Evolutionary conservation across 2,329 filamentous ascomycete genomes (phyloP), one percentile per base, ranked within the genome.

Genomic region (Botryotinia globosa): DNA sequence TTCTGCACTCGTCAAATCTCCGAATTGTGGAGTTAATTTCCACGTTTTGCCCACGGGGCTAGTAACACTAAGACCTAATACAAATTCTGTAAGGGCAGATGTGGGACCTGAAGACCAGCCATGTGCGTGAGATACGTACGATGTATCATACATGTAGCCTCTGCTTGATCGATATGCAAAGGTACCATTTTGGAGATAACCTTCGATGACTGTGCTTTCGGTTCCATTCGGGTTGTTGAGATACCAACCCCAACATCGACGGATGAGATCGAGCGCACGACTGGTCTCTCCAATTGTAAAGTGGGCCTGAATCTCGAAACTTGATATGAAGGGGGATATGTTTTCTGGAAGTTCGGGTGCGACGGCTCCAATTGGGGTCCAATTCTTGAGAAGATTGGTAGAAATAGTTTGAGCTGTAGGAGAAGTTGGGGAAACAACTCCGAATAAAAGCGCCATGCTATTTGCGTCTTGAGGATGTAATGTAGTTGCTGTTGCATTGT

Each of bases 401-500:
- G 76, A 76, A 20, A 77, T 77, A n/a, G 32, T 70, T 42, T 72
- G 29, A 4, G 75, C 84, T 81, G 68, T 73, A 18, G 66, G 20
- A 25, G 66, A 54, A 8, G 73, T 37, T 22, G 72, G 61, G 22
- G 76, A 48, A 4, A 75, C 74, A 37, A 77, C 73, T 34, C 73
- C 73, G 66, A 76, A 79, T 29, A 85, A 81, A 6, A 88, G 77
- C 0, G 87, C 85, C 79, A 89, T 83, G 68, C 85, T 84, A 80
- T 90, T 90, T 32, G 85, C 87, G 75, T 89, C 88, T 80, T 91
- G 89, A 0, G 88, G 87, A 74, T 87, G 82, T 2, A 92, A 81
- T 0, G 84, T 83, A 1, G 85, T 86, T 74, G 87, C 88, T 78
- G 85, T 86, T 37, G 84, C 84, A 56, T 77, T 79, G 63, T 79